Evolutionary conservation across 2,329 filamentous ascomycete species (phyloP).

Genomic region (Massarina eburnea): DNA sequence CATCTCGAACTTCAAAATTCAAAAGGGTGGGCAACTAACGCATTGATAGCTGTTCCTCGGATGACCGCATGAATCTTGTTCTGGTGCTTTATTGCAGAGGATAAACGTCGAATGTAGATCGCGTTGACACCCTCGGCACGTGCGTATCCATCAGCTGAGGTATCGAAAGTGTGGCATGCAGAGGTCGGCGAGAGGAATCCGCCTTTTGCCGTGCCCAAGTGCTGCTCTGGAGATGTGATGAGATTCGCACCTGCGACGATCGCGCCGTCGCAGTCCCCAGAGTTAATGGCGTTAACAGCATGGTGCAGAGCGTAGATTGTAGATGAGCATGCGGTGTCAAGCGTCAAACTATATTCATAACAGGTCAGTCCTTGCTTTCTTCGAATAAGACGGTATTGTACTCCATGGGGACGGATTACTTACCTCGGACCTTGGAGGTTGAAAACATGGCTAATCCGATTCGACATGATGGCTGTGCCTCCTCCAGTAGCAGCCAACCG

Average conservation of each 20-base stretch:
- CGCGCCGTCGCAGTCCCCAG: constrained; percentile 23
- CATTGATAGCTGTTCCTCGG: constrained; percentile 15
- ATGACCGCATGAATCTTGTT: constrained; percentile 21
- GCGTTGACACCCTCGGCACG: constrained; percentile 22
- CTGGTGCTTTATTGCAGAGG: constrained; percentile 4
- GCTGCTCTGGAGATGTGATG: constrained; percentile 13
- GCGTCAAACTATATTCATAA: constrained; percentile 14
- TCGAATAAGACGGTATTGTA: neutral
- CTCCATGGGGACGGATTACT: too few relatives aligned
- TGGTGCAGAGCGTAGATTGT: constrained; percentile 27
- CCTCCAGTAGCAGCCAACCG: constrained; percentile 18
- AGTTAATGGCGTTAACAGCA: constrained; percentile 16
- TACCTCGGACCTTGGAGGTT: constrained; percentile 30
- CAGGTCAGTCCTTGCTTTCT: neutral
- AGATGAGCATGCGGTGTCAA: constrained; percentile 31
- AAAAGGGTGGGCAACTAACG: constrained; percentile 9
- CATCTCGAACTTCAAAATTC: neutral
- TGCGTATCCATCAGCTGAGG: constrained; percentile 24
- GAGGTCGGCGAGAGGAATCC: constrained; percentile 22
- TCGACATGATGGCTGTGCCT: constrained; percentile 18
- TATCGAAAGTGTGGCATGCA: constrained; percentile 24
- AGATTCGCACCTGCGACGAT: constrained; percentile 22
- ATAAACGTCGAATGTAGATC: constrained; percentile 16
- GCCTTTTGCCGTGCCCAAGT: constrained; percentile 14
- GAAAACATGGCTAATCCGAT: constrained; percentile 32